These are phyloP conservation scores for Lipomyces yamadae DNA, from an alignment of 805 yeast genomes.

Conservation along the genomic window DNA sequence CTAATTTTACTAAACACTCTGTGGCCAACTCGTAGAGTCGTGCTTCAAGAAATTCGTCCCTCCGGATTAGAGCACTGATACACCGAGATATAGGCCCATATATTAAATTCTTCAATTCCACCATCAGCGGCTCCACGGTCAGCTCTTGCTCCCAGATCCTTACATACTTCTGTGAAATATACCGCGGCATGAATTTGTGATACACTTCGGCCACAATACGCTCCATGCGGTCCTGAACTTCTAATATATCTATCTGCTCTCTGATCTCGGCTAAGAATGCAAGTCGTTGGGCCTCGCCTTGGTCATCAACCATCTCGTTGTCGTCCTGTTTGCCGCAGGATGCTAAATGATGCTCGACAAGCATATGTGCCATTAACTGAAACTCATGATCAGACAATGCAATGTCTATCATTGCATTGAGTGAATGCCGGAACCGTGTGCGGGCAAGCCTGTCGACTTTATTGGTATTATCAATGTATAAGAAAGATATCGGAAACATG, in stretches of 20 bases:
- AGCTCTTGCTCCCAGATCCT: slow-evolving; percentile 24
- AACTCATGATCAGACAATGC: slow-evolving; percentile 28
- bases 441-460: slow-evolving; percentile 10
- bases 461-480: not conserved
- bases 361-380: slow-evolving; percentile 18
- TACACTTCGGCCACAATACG: slow-evolving; percentile 28
- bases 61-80: slow-evolving; percentile 16
- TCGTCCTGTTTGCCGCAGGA: slow-evolving; percentile 16
- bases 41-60: slow-evolving; percentile 8
- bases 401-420: slow-evolving; percentile 29
- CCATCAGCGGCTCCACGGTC: slow-evolving; percentile 20
- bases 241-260: slow-evolving; percentile 8
- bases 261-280: slow-evolving; percentile 10
- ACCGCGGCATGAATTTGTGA: slow-evolving; percentile 23
- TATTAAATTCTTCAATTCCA: slow-evolving; percentile 13
- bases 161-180: slow-evolving; percentile 17
- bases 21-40: slow-evolving; percentile 24
- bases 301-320: not conserved
- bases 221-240: slow-evolving; percentile 18
- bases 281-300: slow-evolving; percentile 14
- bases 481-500: slow-evolving; percentile 22
- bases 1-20: slow-evolving; percentile 24
- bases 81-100: slow-evolving; percentile 17
- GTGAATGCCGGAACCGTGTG: slow-evolving; percentile 20
- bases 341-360: slow-evolving; percentile 20